Conservation (phyloP, 495 filamentous ascomycete species). For the Penicillium ucsense region DNA sequence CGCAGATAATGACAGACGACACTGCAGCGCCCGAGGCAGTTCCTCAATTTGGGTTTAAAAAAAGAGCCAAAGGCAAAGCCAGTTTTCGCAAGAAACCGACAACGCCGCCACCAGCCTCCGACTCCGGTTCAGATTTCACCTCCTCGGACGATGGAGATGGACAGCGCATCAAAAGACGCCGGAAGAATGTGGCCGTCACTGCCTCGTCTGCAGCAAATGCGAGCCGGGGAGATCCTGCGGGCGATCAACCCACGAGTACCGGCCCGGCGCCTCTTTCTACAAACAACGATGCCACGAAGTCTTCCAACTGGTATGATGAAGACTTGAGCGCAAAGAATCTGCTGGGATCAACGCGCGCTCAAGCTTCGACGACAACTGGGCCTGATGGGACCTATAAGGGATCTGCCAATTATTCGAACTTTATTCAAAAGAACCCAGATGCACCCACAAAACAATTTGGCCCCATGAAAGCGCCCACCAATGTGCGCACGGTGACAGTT, state of each 20-base stretch:
- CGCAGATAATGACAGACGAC: slow-evolving; percentile 10
- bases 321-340: slow-evolving; percentile 49
- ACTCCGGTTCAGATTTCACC: slow-evolving; percentile 52
- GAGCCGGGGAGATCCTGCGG: slow-evolving; percentile 29
- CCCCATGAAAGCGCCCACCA: slow-evolving; percentile 80
- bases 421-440: slow-evolving; percentile 76
- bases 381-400: slow-evolving; percentile 72
- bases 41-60: slow-evolving; percentile 59
- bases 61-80: slow-evolving; percentile 68
- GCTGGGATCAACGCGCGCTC: slow-evolving; percentile 50
- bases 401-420: slow-evolving; percentile 57
- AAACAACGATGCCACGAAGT: slow-evolving; percentile 86
- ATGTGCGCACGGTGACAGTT: slow-evolving; percentile 81
- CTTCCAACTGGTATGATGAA: slow-evolving; percentile 79
- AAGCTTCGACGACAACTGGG: slow-evolving; percentile 16
- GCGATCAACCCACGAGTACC: slow-evolving; percentile 50
- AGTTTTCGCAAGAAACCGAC: slow-evolving; percentile 75
- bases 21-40: slow-evolving; percentile 6
- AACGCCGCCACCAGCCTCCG: slow-evolving; percentile 60
- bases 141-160: slow-evolving; percentile 73
- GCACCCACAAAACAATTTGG: slow-evolving; percentile 64
- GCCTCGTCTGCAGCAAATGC: slow-evolving; percentile 41
- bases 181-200: slow-evolving; percentile 53
- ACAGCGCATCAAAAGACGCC: slow-evolving; percentile 64
- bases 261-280: slow-evolving; percentile 42